A percentile compares a stretch with the other conserved stretches of the same genome.
Conservation (phyloP, 805 yeast species). For the Clavispora asparagi region DNA sequence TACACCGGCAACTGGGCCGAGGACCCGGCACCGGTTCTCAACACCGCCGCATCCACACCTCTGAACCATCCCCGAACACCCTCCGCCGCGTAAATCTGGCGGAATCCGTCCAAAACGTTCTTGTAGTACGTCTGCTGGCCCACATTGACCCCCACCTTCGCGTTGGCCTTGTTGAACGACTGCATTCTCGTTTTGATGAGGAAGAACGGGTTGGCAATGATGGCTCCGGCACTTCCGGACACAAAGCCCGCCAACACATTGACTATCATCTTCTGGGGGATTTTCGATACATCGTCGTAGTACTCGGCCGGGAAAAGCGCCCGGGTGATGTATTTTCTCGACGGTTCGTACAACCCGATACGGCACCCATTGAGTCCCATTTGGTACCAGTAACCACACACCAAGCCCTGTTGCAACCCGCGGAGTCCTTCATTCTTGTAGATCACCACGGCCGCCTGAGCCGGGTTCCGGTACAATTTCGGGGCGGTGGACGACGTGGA, state of each 20-base stretch:
- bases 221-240: slow-evolving; percentile 87
- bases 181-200: slow-evolving; percentile 96
- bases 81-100: slow-evolving; percentile 55
- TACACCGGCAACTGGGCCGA: slow-evolving; percentile 92
- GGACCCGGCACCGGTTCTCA: slow-evolving; percentile 95
- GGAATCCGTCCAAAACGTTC: slow-evolving; percentile 63
- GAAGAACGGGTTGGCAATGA: slow-evolving; percentile 86
- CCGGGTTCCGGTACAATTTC: slow-evolving; percentile 66
- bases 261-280: slow-evolving; percentile 42
- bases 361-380: slow-evolving; percentile 90
- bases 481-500: slow-evolving; percentile 47
- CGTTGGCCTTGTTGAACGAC: slow-evolving; percentile 63
- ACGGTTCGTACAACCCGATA: slow-evolving; percentile 90
- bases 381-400: slow-evolving; percentile 88
- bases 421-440: slow-evolving; percentile 76
- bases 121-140: slow-evolving; percentile 93
- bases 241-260: slow-evolving; percentile 76
- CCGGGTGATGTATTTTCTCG: slow-evolving; percentile 55
- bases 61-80: slow-evolving; percentile 78
- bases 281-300: slow-evolving; percentile 28
- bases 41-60: slow-evolving; percentile 91
- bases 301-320: slow-evolving; percentile 47
- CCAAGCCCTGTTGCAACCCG: slow-evolving; percentile 85
- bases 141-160: slow-evolving; percentile 34
- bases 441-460: slow-evolving; percentile 76